Evolutionary conservation across 2,329 filamentous ascomycete genomes (phyloP).

Genomic region (Penicillium concentricum): DNA sequence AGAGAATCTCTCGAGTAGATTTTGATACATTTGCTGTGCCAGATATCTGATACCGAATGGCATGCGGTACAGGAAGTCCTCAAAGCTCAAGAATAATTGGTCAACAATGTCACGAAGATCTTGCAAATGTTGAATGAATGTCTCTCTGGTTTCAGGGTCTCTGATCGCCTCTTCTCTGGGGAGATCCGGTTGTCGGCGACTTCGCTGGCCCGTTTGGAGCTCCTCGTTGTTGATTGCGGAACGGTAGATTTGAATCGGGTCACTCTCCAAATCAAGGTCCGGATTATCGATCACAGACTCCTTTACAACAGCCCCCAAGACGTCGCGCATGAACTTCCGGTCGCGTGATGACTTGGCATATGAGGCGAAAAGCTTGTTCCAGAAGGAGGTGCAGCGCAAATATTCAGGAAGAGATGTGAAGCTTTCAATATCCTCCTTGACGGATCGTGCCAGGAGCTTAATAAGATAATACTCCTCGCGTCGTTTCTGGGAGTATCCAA

Average conservation of each 20-base stretch:
- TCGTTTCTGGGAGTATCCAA: conserved; percentile 95
- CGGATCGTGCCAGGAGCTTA: conserved; percentile 78
- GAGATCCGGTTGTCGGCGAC: conserved; percentile 77
- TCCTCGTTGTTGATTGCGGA: conserved; percentile 97
- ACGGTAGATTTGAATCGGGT: conserved; percentile 95
- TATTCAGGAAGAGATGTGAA: conserved; percentile 77
- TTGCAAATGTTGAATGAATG: conserved; percentile 92
- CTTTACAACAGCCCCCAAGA: conserved; percentile 80
- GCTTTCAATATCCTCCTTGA: conserved; percentile 79
- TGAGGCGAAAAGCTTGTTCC: conserved; percentile 79
- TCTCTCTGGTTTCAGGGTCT: conserved; percentile 84
- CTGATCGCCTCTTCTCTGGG: conserved; percentile 92
- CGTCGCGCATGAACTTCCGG: conserved; percentile 84
- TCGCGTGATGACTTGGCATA: conserved; percentile 91
- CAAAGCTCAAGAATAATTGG: conserved; percentile 77
- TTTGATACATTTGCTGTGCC: conserved; percentile 79
- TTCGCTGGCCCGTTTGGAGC: conserved; percentile 82
- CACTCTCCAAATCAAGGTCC: conserved; percentile 87
- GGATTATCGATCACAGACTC: conserved; percentile 93
- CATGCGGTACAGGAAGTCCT: conserved; percentile 82
- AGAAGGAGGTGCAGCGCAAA: conserved; percentile 86
- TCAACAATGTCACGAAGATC: conserved; percentile 93
- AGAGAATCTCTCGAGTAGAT: conserved; percentile 73
- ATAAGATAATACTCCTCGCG: conserved; percentile 95
- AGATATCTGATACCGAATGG: conserved; percentile 91